phyloP scores from a whole-genome alignment of 129 eudicot species.

The Cynara cardunculus region DNA sequence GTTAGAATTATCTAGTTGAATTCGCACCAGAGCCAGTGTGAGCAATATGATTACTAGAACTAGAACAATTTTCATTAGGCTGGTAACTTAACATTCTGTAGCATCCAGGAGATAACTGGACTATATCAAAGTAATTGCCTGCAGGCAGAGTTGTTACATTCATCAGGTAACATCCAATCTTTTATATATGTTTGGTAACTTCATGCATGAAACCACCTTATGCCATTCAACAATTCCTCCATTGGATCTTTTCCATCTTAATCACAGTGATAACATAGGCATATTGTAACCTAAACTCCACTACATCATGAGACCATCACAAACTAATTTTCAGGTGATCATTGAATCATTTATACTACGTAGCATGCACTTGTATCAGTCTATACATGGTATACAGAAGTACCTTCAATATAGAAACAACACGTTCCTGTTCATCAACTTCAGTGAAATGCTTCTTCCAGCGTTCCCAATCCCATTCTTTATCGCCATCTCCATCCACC shows the following conservation, averaged over 20 bases:
- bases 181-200: too few relatives aligned
- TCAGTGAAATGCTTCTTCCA: constrained; percentile 78
- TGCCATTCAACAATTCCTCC: too few relatives aligned
- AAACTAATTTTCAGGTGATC: not conserved
- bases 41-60: not conserved
- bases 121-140: not conserved
- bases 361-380: not conserved
- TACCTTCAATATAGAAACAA: constrained; percentile 55
- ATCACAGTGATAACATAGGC: not conserved
- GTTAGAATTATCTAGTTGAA: not conserved
- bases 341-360: not conserved
- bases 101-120: not conserved
- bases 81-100: not conserved
- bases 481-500: constrained; percentile 15
- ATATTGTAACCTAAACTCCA: too few relatives aligned
- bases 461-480: constrained; percentile 88
- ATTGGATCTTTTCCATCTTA: not conserved
- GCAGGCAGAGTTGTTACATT: not conserved
- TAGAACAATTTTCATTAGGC: not conserved
- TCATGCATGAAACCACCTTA: too few relatives aligned
- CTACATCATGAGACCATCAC: not conserved
- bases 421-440: constrained; percentile 74
- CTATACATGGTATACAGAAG: not conserved
- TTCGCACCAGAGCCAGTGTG: not conserved
- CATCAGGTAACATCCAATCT: not conserved